These are phyloP conservation scores for Oxytropis ochrocephala DNA, from an alignment of 306 rosid genomes.

Conservation along the genomic window DNA sequence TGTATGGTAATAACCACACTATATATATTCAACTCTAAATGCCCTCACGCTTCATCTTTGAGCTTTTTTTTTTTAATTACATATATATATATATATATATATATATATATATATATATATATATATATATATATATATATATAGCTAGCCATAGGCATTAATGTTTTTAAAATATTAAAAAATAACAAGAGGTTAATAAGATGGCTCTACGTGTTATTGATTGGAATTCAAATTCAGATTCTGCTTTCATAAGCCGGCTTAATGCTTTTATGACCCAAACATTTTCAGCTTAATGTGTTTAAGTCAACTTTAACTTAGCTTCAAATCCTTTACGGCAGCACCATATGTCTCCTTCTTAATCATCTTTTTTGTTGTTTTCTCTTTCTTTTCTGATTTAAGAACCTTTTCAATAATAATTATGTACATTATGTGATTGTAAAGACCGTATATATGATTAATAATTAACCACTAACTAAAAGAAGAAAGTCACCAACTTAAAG, in stretches of 20 bases:
- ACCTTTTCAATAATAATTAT: not conserved
- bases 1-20: constrained; percentile 15
- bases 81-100: no score
- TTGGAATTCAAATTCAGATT: constrained; percentile 9
- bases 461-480: not conserved
- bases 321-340: not conserved
- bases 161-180: not conserved
- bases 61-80: not conserved
- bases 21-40: constrained; percentile 16
- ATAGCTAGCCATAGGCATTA: constrained; percentile 11
- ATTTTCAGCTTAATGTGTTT: not conserved
- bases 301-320: not conserved
- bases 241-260: constrained; percentile 12
- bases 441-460: not conserved
- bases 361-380: not conserved
- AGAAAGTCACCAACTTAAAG: not conserved
- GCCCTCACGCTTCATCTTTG: constrained; percentile 27
- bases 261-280: not conserved
- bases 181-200: constrained; percentile 1
- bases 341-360: not conserved
- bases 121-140: no score
- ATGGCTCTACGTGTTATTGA: constrained; percentile 18
- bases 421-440: not conserved
- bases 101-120: no score
- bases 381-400: not conserved